Percentiles rank a stretch among this genome's conserved stretches.
Evolutionary conservation across 1,139 yeast species (phyloP).

Genomic region (Kodamaea sp.): DNA sequence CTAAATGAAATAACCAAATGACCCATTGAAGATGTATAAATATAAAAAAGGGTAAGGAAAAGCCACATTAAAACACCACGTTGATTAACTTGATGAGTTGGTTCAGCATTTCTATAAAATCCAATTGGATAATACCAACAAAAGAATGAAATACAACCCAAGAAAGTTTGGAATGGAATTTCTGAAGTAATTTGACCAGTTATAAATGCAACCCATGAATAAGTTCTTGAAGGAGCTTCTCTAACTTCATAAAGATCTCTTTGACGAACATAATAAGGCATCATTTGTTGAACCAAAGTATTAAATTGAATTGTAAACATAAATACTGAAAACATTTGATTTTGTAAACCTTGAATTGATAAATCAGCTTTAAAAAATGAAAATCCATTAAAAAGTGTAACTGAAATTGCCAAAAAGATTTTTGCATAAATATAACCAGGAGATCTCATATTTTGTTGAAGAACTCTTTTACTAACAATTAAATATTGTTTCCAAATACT

Average conservation of each 20-base stretch:
- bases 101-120: slow-evolving; percentile 31
- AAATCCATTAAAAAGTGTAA: slow-evolving; percentile 68
- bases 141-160: slow-evolving; percentile 35
- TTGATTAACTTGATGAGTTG: slow-evolving; percentile 25
- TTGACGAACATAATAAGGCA: slow-evolving; percentile 68
- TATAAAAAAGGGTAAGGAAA: slow-evolving; percentile 49
- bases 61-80: slow-evolving; percentile 73
- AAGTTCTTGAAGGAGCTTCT: slow-evolving; percentile 70
- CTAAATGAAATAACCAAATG: slow-evolving; percentile 60
- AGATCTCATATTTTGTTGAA: slow-evolving; percentile 72
- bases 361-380: slow-evolving; percentile 66
- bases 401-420: slow-evolving; percentile 46
- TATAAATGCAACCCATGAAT: slow-evolving; percentile 47
- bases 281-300: slow-evolving; percentile 64
- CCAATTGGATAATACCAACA: slow-evolving; percentile 45
- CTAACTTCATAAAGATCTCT: slow-evolving; percentile 64
- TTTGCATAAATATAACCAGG: slow-evolving; percentile 70
- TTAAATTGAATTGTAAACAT: slow-evolving; percentile 50
- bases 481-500: slow-evolving; percentile 45
- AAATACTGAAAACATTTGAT: slow-evolving; percentile 55
- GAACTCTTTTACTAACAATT: slow-evolving; percentile 52
- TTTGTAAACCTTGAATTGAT: slow-evolving; percentile 56
- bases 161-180: slow-evolving; percentile 31
- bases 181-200: slow-evolving; percentile 35
- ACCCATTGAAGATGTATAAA: slow-evolving; percentile 63